Evolutionary conservation across 495 filamentous ascomycete genomes (phyloP).

Genomic region (Hypoxylon fuscum): DNA sequence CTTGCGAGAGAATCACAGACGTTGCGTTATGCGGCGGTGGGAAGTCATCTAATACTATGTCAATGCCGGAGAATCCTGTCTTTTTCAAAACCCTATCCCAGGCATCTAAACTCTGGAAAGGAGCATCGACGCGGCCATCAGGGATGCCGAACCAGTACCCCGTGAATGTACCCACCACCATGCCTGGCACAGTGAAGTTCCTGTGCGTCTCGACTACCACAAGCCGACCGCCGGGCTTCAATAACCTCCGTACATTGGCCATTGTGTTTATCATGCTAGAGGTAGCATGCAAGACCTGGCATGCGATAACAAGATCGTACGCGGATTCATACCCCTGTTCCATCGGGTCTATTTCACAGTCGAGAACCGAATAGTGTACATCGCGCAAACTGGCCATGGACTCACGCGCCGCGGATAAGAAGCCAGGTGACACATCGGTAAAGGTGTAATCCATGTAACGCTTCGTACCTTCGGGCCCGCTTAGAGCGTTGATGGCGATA

Average conservation of each 20-base stretch:
- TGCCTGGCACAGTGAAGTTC: constrained; percentile 26
- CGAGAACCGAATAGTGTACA: constrained; percentile 27
- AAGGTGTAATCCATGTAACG: constrained; percentile 47
- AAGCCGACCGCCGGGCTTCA: constrained; percentile 45
- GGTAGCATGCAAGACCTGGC: constrained; percentile 55
- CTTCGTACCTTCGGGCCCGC: constrained; percentile 21
- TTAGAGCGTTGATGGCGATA: constrained; percentile 44
- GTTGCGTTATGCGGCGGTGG: constrained; percentile 1
- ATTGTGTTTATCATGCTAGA: constrained; percentile 36
- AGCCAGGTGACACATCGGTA: constrained; percentile 46
- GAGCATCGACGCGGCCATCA: background rate
- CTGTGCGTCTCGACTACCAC: constrained; percentile 44
- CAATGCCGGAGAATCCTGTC: constrained; percentile 20
- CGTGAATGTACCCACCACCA: constrained; percentile 51
- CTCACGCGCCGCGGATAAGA: too few relatives aligned
- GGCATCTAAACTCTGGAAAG: constrained; percentile 1
- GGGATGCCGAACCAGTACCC: constrained; percentile 54
- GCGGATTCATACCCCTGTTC: constrained; percentile 54
- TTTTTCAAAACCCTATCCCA: constrained; percentile 54
- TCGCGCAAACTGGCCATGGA: too few relatives aligned
- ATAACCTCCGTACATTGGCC: constrained; percentile 33
- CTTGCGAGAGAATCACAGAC: background rate
- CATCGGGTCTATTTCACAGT: constrained; percentile 56
- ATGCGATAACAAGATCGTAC: constrained; percentile 61
- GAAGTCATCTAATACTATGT: background rate